phyloP scores from a whole-genome alignment of 441 rosid species.

The Pelargonium citronellum region DNA sequence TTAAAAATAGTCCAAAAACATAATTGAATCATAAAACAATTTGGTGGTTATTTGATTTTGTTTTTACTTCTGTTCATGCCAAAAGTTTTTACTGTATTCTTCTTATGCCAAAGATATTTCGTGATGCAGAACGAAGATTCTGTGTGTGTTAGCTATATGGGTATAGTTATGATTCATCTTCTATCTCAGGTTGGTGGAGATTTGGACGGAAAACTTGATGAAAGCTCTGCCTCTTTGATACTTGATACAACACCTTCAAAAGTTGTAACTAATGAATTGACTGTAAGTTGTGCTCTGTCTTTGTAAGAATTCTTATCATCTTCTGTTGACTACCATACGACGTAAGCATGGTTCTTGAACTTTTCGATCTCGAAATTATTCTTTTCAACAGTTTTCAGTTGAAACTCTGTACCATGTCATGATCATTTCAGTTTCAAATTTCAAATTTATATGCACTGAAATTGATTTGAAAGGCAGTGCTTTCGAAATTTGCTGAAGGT shows the following conservation, averaged over 20 bases:
- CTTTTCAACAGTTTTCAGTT: no score
- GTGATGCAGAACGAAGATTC: background rate
- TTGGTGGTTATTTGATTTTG: background rate
- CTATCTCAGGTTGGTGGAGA: constrained; percentile 61
- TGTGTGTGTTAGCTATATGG: constrained; percentile 2
- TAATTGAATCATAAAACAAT: no score
- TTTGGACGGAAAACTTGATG: constrained; percentile 82
- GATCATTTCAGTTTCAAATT: no score
- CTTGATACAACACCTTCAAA: constrained; percentile 90
- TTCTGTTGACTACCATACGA: background rate
- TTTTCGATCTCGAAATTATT: no score
- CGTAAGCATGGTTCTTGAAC: no score
- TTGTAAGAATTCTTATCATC: background rate
- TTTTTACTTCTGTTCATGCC: background rate
- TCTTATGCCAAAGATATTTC: background rate
- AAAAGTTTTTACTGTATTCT: background rate
- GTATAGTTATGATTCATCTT: constrained; percentile 15
- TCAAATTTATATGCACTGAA: no score
- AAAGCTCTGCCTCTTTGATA: constrained; percentile 80
- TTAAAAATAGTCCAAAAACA: no score
- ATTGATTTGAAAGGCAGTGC: no score
- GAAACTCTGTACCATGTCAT: no score
- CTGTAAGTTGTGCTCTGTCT: constrained; percentile 52
- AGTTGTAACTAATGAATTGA: constrained; percentile 84
- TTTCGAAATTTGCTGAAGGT: constrained; percentile 12